These are phyloP conservation scores for Breviolum minutum DNA, from an alignment of 73 alveolate species.

Conservation along the genomic window DNA sequence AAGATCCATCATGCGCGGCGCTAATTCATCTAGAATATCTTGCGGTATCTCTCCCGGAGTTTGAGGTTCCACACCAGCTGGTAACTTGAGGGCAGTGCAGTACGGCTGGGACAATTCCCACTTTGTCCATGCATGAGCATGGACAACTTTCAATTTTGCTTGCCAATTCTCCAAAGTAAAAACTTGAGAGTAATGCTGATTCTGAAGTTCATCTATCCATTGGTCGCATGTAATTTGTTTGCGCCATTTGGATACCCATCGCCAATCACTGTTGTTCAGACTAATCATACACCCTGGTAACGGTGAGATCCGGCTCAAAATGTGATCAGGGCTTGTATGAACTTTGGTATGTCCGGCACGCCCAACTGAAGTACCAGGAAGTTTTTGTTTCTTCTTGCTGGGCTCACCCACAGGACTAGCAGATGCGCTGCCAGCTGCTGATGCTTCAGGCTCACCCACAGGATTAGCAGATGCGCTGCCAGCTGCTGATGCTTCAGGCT, in stretches of 20 bases:
- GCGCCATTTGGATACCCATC: background rate
- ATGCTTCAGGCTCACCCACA: background rate
- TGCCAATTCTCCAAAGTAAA: background rate
- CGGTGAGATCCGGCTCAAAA: background rate
- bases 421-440: background rate
- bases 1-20: background rate
- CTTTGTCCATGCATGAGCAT: background rate
- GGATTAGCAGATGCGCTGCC: background rate
- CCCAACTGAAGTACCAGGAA: background rate
- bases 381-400: background rate
- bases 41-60: background rate
- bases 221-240: background rate
- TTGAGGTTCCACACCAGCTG: background rate
- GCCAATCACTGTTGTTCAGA: constrained; percentile 1
- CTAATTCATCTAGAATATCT: background rate
- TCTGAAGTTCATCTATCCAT: background rate
- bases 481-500: background rate
- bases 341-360: background rate
- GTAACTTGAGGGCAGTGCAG: background rate
- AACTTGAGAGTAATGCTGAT: background rate
- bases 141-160: background rate
- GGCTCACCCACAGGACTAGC: background rate
- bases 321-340: background rate
- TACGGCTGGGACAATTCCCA: background rate
- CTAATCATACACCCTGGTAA: background rate